Evolutionary conservation across 1,139 yeast genomes (phyloP), one percentile per base, ranked within the genome.

Genomic region (Hyphopichia pseudoburtonii): DNA sequence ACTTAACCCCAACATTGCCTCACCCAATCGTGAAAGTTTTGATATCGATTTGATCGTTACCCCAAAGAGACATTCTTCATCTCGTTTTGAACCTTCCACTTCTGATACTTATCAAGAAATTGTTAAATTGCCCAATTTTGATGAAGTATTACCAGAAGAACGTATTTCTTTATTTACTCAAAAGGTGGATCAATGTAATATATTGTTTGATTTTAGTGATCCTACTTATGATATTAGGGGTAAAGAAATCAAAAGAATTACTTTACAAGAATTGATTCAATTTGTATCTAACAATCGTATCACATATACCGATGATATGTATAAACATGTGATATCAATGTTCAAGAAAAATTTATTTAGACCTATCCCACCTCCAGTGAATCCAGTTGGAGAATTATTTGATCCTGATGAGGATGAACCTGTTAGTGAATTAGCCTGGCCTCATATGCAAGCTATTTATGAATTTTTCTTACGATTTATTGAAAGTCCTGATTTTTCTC

Each of bases 361-460:
- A 56, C 96, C 97, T 23, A 88, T 92, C 32, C 97, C 98, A 3
- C 98, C 99, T 1, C 97, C 97, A 1, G 96, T 90, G 30, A 92
- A 94, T 59, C 97, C 97, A 3, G 78, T 90, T 29, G 98, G 98
- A 27, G 98, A 94, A 45, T 76, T 92, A 21, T 94, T 78, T 60
- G 98, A 94, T 54, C 98, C 99, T 0, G 98, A 92, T 66, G 99
- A 92, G 65, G 98, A 92, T 64, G 99, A 92, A 63, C 97, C 97
- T 2, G 95, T 92, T 30, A 81, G 82, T 54, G 98, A 94, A 58
- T 80, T 92, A 44, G 92, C 97, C 5, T 92, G 99, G 99, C 96
- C 98, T 4, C 99, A 92, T 60, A 92, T 94, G 97, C 95, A 88
- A 63, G 79, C 90, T 30, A 95, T 90, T 30, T 92, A 94, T 65